Conservation (phyloP, 768 basidiomycete genomes). For the Mycena indigotica region DNA sequence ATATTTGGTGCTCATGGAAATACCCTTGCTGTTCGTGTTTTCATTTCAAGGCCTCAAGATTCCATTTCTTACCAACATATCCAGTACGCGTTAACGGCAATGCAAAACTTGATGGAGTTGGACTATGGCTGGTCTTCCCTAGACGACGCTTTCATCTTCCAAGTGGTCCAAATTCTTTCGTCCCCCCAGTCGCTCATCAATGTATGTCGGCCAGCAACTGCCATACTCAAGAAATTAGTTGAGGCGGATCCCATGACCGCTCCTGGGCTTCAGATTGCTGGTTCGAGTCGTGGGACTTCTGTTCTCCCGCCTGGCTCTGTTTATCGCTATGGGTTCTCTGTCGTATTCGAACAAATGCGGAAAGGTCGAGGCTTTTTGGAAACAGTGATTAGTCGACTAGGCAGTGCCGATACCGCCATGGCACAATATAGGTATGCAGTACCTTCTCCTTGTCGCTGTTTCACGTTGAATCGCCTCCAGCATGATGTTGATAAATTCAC, state of each 20-base stretch:
- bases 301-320: constrained; percentile 65
- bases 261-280: constrained; percentile 57
- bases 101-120: constrained; percentile 88
- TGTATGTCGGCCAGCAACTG: constrained; percentile 88
- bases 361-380: constrained; percentile 71
- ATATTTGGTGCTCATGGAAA: constrained; percentile 75
- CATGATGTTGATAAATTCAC: constrained; percentile 88
- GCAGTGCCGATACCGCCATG: constrained; percentile 84
- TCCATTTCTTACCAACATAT: too few species aligned
- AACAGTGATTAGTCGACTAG: constrained; percentile 78
- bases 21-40: constrained; percentile 83
- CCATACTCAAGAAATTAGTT: constrained; percentile 86
- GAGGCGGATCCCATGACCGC: constrained; percentile 79
- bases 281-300: constrained; percentile 62
- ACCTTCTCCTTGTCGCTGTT: too few species aligned
- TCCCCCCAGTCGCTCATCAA: constrained; percentile 81
- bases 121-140: constrained; percentile 83
- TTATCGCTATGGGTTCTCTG: constrained; percentile 81
- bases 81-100: constrained; percentile 81
- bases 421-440: constrained; percentile 71
- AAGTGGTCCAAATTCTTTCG: constrained; percentile 76
- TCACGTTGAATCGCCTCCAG: constrained; percentile 39
- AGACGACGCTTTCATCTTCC: constrained; percentile 70
- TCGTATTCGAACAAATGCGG: constrained; percentile 82
- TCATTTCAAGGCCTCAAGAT: too few species aligned